Evolutionary conservation across 495 filamentous ascomycete species (phyloP), one percentile per base, ranked within the genome.

Genomic region (Aspergillus hancockii): DNA sequence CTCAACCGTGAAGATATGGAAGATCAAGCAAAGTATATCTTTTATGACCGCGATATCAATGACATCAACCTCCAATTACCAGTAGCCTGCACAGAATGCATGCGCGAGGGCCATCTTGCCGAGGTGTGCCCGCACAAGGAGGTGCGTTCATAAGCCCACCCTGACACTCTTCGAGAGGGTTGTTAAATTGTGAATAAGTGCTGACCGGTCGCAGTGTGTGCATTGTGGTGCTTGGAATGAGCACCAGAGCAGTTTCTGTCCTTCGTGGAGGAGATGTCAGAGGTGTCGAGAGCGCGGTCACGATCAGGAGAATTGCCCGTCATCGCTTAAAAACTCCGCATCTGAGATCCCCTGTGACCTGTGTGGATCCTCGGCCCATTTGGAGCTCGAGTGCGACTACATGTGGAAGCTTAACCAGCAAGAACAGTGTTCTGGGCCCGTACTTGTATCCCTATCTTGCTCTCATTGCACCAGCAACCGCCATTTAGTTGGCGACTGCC

Each of bases 61-160:
- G 62, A 90, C 38, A 67, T 84, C 77, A 69, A 92, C 74, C 72
- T 85, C 71, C 71, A 88, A 78, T 52, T 85, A 78, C 90, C 89
- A 79, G 67, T 88, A 60, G 71, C 72, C 47, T 83, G 71, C 43
- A 69, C 67, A 22, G 77, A 79, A 54, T 83, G 81, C 54, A 67
- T 76, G 34, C 60, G 67, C 22, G 63, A 75, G 60, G 81, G 79
- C 8, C 81, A 83, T 57, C 60, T 80, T 57, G 69, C 70, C 22
- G 70, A 71, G 12, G 69, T 75, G 22, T 83, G 81, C 63, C 74
- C 76, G 0, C 63, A 60, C 12, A 79, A 74, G 55, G 75, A 77
- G 74, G 77, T 78, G 67, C 32, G 64, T 57, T 56, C 49, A 10
- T n/a, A 45, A 46, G 1, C 30, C 23, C 14, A 19, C 23, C 18